Conservation (phyloP, 768 basidiomycete species). For the Vishniacozyma victoriae region DNA sequence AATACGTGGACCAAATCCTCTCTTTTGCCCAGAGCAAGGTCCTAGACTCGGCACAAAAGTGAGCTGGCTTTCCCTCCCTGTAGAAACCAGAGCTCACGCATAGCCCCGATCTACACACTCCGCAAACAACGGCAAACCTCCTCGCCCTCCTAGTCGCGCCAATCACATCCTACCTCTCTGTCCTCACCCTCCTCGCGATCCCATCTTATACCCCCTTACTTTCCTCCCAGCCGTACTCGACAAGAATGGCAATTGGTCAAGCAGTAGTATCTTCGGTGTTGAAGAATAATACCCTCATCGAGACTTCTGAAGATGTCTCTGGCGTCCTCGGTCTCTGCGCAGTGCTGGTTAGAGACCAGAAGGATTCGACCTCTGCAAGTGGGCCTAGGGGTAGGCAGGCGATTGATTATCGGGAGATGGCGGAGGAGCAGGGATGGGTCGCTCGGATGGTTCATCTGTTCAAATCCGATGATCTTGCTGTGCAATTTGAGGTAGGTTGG, state of each 20-base stretch:
- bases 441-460: conserved; percentile 97
- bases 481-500: conserved; percentile 75
- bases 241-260: conserved; percentile 85
- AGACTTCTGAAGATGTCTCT: conserved; percentile 86
- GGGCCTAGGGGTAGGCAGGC: conserved; percentile 49
- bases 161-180: conserved; percentile 92
- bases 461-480: conserved; percentile 73
- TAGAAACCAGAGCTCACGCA: conserved; percentile 2
- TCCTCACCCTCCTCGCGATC: conserved; percentile 92
- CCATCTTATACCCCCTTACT: conserved; percentile 82
- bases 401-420: conserved; percentile 77
- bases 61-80: conserved; percentile 17
- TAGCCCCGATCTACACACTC: conserved; percentile 81
- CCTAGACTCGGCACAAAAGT: conserved; percentile 77
- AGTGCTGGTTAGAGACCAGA: conserved; percentile 75
- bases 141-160: conserved; percentile 85
- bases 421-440: conserved; percentile 98
- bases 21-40: conserved; percentile 82
- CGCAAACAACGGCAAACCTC: conserved; percentile 83
- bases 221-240: conserved; percentile 77
- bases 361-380: conserved; percentile 51
- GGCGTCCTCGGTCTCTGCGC: conserved; percentile 89
- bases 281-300: conserved; percentile 93
- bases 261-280: conserved; percentile 89
- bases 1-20: conserved; percentile 94